phyloP scores from a whole-genome alignment of 768 basidiomycete species.

The Leccinum imitatum region DNA sequence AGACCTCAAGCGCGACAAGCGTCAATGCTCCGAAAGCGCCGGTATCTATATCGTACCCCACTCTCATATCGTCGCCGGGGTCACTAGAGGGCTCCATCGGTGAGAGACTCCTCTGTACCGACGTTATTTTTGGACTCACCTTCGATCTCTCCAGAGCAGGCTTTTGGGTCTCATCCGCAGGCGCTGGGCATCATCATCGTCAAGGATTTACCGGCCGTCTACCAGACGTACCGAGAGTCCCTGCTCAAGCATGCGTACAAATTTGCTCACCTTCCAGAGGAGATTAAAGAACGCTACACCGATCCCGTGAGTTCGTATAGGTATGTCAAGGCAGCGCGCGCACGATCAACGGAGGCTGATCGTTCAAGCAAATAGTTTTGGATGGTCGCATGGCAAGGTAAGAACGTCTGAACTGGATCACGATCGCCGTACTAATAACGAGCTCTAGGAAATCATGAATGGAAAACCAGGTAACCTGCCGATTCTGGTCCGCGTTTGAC shows the following conservation, averaged over 20 bases:
- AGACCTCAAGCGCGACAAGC: conserved; percentile 17
- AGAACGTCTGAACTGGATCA: conserved; percentile 2
- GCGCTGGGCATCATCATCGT: conserved; percentile 82
- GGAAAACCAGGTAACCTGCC: conserved; percentile 68
- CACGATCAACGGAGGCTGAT: background rate
- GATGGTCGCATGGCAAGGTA: conserved; percentile 98
- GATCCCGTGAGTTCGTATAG: conserved; percentile 75
- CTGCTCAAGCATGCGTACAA: conserved; percentile 73
- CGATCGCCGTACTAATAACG: background rate
- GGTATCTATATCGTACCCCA: conserved; percentile 62
- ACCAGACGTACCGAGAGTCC: conserved; percentile 59
- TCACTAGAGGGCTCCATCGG: conserved; percentile 63
- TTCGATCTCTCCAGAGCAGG: conserved; percentile 50
- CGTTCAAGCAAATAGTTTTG: conserved; percentile 56
- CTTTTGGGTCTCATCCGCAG: conserved; percentile 77
- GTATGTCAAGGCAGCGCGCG: conserved; percentile 37
- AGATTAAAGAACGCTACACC: conserved; percentile 68
- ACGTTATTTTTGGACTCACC: background rate
- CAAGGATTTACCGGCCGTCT: conserved; percentile 74
- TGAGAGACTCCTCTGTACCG: conserved; percentile 25
- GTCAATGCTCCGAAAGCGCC: conserved; percentile 9
- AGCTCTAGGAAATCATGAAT: conserved; percentile 86
- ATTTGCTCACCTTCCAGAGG: conserved; percentile 72
- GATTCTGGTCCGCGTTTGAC: background rate
- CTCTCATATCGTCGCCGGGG: conserved; percentile 52